Percentiles rank a stretch among this genome's conserved stretches.
phyloP scores from a whole-genome alignment of 768 basidiomycete species.

The Amanita pseudoporphyria region DNA sequence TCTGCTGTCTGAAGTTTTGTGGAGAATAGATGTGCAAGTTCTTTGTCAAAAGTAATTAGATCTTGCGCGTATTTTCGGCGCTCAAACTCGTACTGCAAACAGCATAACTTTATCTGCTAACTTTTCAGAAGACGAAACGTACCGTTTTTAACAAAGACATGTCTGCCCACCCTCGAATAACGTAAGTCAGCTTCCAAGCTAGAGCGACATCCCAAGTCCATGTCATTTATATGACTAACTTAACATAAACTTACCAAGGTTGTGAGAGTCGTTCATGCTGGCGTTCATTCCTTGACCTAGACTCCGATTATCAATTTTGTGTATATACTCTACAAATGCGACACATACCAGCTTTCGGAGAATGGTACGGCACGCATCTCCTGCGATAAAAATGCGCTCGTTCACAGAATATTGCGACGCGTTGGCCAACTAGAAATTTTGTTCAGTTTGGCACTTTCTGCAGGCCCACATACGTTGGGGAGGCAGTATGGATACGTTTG shows the following conservation, averaged over 20 bases:
- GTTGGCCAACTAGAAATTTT: conserved; percentile 50
- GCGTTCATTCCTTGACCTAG: conserved; percentile 72
- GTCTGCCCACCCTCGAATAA: conserved; percentile 44
- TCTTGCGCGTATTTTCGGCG: conserved; percentile 61
- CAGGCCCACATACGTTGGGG: too few relatives aligned
- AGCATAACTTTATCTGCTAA: neutral
- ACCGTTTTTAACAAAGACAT: conserved; percentile 42
- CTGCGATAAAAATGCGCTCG: conserved; percentile 68
- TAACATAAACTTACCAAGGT: conserved; percentile 34
- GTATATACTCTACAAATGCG: too few relatives aligned
- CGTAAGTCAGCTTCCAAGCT: conserved; percentile 56
- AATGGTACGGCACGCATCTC: conserved; percentile 71
- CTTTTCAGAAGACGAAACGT: conserved; percentile 12
- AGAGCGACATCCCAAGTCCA: neutral
- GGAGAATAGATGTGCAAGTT: conserved; percentile 59
- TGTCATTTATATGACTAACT: neutral
- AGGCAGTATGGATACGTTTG: too few relatives aligned
- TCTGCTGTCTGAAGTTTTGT: conserved; percentile 47
- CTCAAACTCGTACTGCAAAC: conserved; percentile 56
- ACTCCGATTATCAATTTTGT: neutral
- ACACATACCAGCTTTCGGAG: conserved; percentile 48
- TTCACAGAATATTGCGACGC: conserved; percentile 56
- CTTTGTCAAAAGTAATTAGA: conserved; percentile 60
- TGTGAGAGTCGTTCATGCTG: conserved; percentile 68
- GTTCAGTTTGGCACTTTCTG: too few relatives aligned